These are phyloP conservation scores for Trichoderma brevicompactum DNA, from an alignment of 2,329 filamentous ascomycete species.

Conservation along the genomic window DNA sequence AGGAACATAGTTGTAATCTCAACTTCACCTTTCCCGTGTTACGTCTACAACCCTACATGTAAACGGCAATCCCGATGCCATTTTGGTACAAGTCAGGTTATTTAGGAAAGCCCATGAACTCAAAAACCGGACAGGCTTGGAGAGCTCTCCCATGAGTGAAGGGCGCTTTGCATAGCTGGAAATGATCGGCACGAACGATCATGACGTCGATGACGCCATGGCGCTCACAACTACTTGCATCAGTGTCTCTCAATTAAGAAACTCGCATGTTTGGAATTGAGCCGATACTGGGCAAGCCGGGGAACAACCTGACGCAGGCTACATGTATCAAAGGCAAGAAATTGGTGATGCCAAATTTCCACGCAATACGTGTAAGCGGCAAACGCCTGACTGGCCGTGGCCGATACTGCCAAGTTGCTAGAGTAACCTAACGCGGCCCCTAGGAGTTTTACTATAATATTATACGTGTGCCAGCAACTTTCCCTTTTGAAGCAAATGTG, in stretches of 20 bases:
- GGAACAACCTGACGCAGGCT: too few species aligned
- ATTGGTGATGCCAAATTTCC: too few species aligned
- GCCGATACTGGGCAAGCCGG: too few species aligned
- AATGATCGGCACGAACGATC: conserved; percentile 9
- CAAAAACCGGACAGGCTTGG: background rate
- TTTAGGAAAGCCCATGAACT: background rate
- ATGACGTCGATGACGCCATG: conserved; percentile 13
- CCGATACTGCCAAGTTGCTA: background rate
- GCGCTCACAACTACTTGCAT: background rate
- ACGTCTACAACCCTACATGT: too few species aligned
- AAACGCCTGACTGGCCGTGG: too few species aligned
- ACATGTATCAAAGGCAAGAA: too few species aligned
- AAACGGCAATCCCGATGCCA: too few species aligned
- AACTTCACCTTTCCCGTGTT: too few species aligned
- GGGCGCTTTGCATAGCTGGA: background rate
- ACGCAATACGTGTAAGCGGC: too few species aligned
- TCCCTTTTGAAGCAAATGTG: conserved; percentile 8
- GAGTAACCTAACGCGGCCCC: conserved; percentile 1
- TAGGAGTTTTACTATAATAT: conserved; percentile 10
- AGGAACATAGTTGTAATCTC: too few species aligned
- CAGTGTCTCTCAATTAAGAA: background rate
- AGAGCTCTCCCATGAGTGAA: background rate
- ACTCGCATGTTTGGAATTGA: too few species aligned
- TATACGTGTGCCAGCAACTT: background rate
- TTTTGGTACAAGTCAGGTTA: too few species aligned